These are phyloP conservation scores for Fragilaria crotonensis DNA, from an alignment of 108 stramenopile species.

Conservation along the genomic window DNA sequence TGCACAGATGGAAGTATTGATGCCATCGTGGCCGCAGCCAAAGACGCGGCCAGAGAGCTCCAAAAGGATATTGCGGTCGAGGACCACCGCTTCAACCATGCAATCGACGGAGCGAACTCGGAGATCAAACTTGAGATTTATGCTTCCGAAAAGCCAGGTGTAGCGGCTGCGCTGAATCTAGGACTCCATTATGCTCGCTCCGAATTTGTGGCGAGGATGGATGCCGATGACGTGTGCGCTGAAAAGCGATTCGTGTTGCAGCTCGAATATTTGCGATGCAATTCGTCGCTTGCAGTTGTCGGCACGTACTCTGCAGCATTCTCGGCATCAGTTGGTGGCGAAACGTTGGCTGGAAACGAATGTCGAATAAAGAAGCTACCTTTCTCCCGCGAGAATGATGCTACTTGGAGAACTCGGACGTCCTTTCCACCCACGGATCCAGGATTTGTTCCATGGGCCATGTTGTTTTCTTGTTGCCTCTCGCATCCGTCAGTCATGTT, in stretches of 20 bases:
- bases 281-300: constrained; percentile 18
- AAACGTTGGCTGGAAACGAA: neutral
- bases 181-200: constrained; percentile 18
- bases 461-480: constrained; percentile 30
- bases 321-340: neutral
- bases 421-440: constrained; percentile 19
- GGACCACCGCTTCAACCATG: constrained; percentile 6
- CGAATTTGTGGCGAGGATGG: constrained; percentile 36
- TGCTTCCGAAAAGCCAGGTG: constrained; percentile 10
- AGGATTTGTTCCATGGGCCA: constrained; percentile 33
- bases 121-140: constrained; percentile 22
- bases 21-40: constrained; percentile 16
- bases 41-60: neutral
- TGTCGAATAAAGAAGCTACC: neutral
- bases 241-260: constrained; percentile 19
- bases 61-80: constrained; percentile 2
- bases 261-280: constrained; percentile 12
- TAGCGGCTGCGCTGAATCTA: constrained; percentile 32
- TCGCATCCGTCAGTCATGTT: constrained; percentile 31
- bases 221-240: constrained; percentile 33
- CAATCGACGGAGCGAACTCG: neutral
- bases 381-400: neutral
- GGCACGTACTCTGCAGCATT: constrained; percentile 13
- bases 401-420: constrained; percentile 1
- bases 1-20: constrained; percentile 35